Conservation (phyloP, 331 rosid species). For the Rosa hybrid region DNA sequence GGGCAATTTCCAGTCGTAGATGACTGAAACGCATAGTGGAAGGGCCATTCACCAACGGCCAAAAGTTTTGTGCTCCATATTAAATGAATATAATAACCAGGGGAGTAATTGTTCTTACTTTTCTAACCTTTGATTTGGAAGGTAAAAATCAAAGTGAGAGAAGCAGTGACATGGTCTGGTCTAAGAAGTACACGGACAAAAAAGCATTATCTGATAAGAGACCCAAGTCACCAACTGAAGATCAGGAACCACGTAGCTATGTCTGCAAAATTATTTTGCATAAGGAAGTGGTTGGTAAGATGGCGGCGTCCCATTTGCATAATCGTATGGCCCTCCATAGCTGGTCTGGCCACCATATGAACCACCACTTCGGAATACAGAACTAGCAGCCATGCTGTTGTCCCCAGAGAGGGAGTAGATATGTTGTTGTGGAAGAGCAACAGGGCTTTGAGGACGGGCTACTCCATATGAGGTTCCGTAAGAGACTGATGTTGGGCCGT, state of each 20-base stretch:
- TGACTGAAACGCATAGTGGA: not conserved
- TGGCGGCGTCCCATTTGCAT: slow-evolving; percentile 48
- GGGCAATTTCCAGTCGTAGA: not conserved
- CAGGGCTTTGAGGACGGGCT: slow-evolving; percentile 58
- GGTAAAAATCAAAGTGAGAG: not conserved
- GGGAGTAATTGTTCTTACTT: not conserved
- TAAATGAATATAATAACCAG: not conserved
- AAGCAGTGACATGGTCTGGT: not conserved
- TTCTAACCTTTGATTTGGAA: not conserved
- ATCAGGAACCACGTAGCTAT: slow-evolving; percentile 1
- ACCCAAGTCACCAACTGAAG: not conserved
- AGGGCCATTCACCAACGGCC: not conserved
- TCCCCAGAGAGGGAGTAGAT: slow-evolving; percentile 56
- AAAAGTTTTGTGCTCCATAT: not conserved
- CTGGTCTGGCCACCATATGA: slow-evolving; percentile 60
- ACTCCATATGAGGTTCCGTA: slow-evolving; percentile 52
- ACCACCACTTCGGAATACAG: slow-evolving; percentile 40
- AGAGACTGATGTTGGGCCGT: slow-evolving; percentile 44
- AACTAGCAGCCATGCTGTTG: slow-evolving; percentile 42
- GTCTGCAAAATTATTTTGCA: slow-evolving; percentile 33
- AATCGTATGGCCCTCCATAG: slow-evolving; percentile 49
- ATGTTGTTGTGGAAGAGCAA: slow-evolving; percentile 56
- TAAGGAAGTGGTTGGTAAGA: slow-evolving; percentile 53
- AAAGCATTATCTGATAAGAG: not conserved
- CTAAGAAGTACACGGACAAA: not conserved